Conservation (phyloP, 768 basidiomycete species). For the Auricularia heimuer region DNA sequence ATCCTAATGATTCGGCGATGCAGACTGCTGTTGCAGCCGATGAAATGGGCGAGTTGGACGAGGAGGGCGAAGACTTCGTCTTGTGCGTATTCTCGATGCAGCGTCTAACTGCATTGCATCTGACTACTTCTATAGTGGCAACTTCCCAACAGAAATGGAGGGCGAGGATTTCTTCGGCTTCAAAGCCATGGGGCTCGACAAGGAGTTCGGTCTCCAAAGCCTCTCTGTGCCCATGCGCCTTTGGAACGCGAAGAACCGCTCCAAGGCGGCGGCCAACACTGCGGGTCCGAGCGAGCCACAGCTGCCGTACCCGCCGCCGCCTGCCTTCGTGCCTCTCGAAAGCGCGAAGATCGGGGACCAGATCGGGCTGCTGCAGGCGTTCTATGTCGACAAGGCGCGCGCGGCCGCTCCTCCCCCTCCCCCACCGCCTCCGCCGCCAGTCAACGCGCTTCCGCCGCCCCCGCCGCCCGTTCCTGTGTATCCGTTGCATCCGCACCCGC, state of each 20-base stretch:
- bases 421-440: not conserved
- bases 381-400: slow-evolving; percentile 39
- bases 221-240: slow-evolving; percentile 71
- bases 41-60: slow-evolving; percentile 38
- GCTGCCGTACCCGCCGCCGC: slow-evolving; percentile 77
- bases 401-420: slow-evolving; percentile 6
- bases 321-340: slow-evolving; percentile 65
- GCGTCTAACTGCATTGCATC: not conserved
- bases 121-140: slow-evolving; percentile 41
- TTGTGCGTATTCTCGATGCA: slow-evolving; percentile 34
- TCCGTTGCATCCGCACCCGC: slow-evolving; percentile 10
- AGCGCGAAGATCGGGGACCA: slow-evolving; percentile 59
- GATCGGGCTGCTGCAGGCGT: slow-evolving; percentile 74
- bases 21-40: slow-evolving; percentile 37
- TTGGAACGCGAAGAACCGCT: slow-evolving; percentile 48
- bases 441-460: slow-evolving; percentile 23
- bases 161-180: slow-evolving; percentile 90
- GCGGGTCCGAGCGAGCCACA: slow-evolving; percentile 43
- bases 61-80: slow-evolving; percentile 54
- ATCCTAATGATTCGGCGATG: not conserved
- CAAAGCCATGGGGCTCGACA: slow-evolving; percentile 77
- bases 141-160: slow-evolving; percentile 74
- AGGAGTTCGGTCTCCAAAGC: slow-evolving; percentile 69
- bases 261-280: not conserved
- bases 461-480: slow-evolving; percentile 3